These are phyloP conservation scores for Pestalotiopsis sp. DNA, from an alignment of 2,329 filamentous ascomycete species.

Conservation along the genomic window DNA sequence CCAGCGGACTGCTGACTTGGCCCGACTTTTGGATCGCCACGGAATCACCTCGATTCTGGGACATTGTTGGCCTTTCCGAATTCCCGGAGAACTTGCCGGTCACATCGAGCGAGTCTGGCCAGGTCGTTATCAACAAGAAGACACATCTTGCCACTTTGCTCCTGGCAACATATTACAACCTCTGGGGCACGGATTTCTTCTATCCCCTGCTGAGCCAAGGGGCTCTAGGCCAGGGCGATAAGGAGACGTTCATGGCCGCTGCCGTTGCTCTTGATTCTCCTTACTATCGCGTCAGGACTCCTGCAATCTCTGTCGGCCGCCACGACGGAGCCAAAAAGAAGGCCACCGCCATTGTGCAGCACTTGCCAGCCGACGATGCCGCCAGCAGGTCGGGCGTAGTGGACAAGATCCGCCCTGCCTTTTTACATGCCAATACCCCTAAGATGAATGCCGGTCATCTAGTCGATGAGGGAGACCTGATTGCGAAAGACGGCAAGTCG, in stretches of 20 bases:
- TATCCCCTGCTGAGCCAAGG: constrained; percentile 49
- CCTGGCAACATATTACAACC: constrained; percentile 52
- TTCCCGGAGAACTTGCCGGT: constrained; percentile 35
- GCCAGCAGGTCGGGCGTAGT: not conserved
- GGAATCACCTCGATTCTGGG: constrained; percentile 38
- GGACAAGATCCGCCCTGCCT: constrained; percentile 19
- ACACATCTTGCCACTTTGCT: constrained; percentile 43
- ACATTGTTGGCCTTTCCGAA: constrained; percentile 33
- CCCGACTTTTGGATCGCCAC: constrained; percentile 48
- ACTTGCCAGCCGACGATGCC: constrained; percentile 11
- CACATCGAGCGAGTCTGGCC: constrained; percentile 43
- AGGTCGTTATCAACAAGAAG: constrained; percentile 45
- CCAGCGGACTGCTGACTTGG: constrained; percentile 45
- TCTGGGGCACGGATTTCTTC: constrained; percentile 45
- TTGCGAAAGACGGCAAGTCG: constrained; percentile 17
- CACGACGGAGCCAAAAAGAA: constrained; percentile 20
- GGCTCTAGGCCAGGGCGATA: constrained; percentile 50
- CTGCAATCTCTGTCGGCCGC: not conserved
- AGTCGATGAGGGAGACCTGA: constrained; percentile 26
- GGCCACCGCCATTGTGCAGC: constrained; percentile 12
- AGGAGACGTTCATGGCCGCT: constrained; percentile 51
- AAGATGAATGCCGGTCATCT: constrained; percentile 32
- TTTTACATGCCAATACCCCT: constrained; percentile 29
- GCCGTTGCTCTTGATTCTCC: constrained; percentile 39
- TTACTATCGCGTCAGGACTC: constrained; percentile 41